Percentiles rank a stretch among this genome's conserved stretches.
Conservation (phyloP, 1,284 basidiomycete genomes). For the Salmacisia buchloeana region DNA sequence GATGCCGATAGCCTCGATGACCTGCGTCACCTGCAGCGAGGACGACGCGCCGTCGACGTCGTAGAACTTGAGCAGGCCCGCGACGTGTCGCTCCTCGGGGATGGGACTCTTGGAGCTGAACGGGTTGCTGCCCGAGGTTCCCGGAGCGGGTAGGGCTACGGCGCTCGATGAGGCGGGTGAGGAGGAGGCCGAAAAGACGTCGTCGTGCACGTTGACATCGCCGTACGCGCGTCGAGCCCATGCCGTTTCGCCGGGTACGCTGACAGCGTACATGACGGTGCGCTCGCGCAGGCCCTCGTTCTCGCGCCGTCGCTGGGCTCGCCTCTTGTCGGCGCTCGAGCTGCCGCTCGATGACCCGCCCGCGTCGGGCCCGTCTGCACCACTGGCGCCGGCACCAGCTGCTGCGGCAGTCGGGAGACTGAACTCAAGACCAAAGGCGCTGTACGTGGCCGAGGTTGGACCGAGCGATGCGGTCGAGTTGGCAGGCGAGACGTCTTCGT, state of each 20-base stretch:
- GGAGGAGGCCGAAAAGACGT: conserved; percentile 6
- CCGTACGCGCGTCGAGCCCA: conserved; percentile 33
- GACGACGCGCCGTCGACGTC: conserved; percentile 34
- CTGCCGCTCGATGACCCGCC: conserved; percentile 14
- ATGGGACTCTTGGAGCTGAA: conserved; percentile 16
- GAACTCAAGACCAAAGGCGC: conserved; percentile 7
- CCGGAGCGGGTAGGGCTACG: neutral
- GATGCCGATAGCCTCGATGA: conserved; percentile 43
- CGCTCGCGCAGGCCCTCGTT: conserved; percentile 45
- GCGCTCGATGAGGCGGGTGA: neutral
- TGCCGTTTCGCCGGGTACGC: conserved; percentile 43
- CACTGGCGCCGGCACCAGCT: neutral
- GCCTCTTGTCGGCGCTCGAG: conserved; percentile 9
- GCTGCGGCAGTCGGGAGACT: neutral
- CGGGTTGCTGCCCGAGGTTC: neutral
- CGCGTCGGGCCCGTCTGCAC: conserved; percentile 9
- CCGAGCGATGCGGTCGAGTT: neutral
- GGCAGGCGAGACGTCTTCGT: neutral
- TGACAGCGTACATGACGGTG: conserved; percentile 46
- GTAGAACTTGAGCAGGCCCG: conserved; percentile 31
- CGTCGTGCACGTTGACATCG: conserved; percentile 6
- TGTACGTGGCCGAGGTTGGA: neutral
- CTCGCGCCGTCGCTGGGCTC: conserved; percentile 20
- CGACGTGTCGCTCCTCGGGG: conserved; percentile 20
- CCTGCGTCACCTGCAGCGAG: conserved; percentile 36